These are phyloP conservation scores for Botrytis sinoallii DNA, from an alignment of 2,329 filamentous ascomycete genomes.

Conservation along the genomic window DNA sequence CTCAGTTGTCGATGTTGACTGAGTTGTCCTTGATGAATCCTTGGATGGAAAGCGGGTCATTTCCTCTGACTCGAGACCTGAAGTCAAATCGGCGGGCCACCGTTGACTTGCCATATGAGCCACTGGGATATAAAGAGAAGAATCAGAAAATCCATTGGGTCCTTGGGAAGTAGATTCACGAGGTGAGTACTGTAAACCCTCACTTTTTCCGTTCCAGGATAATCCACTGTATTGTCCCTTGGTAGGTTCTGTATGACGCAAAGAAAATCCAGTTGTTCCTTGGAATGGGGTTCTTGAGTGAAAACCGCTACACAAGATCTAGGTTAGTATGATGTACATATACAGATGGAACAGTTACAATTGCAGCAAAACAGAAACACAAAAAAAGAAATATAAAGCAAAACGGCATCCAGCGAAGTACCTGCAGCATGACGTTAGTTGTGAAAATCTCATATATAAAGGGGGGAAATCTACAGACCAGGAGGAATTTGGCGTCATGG, in stretches of 20 bases:
- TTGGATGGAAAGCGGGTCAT: conserved; percentile 36
- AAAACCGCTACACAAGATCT: conserved; percentile 34
- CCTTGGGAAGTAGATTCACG: conserved; percentile 30
- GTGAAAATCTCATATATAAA: neutral
- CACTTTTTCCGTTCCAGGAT: conserved; percentile 34
- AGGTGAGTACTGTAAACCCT: conserved; percentile 39
- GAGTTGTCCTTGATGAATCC: conserved; percentile 33
- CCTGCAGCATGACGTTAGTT: conserved; percentile 29
- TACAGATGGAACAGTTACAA: conserved; percentile 27
- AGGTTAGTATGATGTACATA: conserved; percentile 38
- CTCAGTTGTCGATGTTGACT: conserved; percentile 31
- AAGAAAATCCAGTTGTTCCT: conserved; percentile 36
- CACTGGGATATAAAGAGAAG: conserved; percentile 27
- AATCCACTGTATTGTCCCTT: conserved; percentile 36
- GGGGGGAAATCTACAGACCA: conserved; percentile 30
- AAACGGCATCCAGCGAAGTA: conserved; percentile 25
- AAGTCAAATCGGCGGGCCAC: conserved; percentile 32
- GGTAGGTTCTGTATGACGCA: conserved; percentile 37
- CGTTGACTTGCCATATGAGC: conserved; percentile 29
- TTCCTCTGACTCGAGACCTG: conserved; percentile 29
- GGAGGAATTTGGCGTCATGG: neutral
- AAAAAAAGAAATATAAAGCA: conserved; percentile 17
- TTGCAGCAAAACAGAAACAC: conserved; percentile 15
- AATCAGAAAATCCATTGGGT: conserved; percentile 35
- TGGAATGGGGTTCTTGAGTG: conserved; percentile 30